A percentile compares a stretch with the other conserved stretches of the same genome.
phyloP scores from a whole-genome alignment of 345 rosid genomes.

The Brassica nigra region DNA sequence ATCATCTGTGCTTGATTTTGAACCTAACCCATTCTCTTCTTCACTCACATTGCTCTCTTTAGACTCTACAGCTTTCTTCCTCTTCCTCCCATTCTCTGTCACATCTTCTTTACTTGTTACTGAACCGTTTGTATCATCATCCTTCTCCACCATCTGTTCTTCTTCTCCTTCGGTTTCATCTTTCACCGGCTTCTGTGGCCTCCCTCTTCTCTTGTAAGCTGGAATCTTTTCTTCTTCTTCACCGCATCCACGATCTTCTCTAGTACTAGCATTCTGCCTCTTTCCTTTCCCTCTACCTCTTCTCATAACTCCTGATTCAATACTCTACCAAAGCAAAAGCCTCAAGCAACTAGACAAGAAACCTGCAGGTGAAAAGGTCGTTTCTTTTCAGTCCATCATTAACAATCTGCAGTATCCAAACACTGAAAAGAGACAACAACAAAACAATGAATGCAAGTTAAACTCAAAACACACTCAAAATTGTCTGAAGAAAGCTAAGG shows the following conservation, averaged over 20 bases:
- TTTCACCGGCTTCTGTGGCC: slow-evolving; percentile 62
- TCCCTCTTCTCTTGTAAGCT: slow-evolving; percentile 60
- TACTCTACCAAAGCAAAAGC: background rate
- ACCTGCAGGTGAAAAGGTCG: slow-evolving; percentile 2
- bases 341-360: slow-evolving; percentile 21
- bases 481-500: background rate
- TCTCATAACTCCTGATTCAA: slow-evolving; percentile 35
- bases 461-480: background rate
- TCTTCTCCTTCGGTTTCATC: slow-evolving; percentile 41
- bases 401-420: background rate
- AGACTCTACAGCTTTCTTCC: slow-evolving; percentile 52
- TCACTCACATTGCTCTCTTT: slow-evolving; percentile 50
- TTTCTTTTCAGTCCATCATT: background rate
- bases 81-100: slow-evolving; percentile 55
- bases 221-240: slow-evolving; percentile 61
- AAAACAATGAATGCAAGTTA: background rate
- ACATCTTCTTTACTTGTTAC: slow-evolving; percentile 47
- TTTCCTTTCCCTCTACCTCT: slow-evolving; percentile 76
- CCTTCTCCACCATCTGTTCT: slow-evolving; percentile 28
- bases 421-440: slow-evolving; percentile 13
- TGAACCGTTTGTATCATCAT: slow-evolving; percentile 41
- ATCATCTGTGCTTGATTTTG: slow-evolving; percentile 53
- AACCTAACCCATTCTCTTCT: slow-evolving; percentile 56
- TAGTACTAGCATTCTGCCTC: slow-evolving; percentile 51
- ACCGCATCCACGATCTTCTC: slow-evolving; percentile 59